These are phyloP conservation scores for cucumber (Cucumis sativus) DNA, from an alignment of 306 rosid genomes.

Conservation along the genomic window Cucumber_9930_V3 NC_026658.2:15398501-15399000, in stretches of 20 bases:
- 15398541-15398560: background rate
- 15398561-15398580: background rate
- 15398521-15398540: background rate
- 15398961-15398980: background rate
- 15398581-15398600: too few relatives aligned
- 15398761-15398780: too few relatives aligned
- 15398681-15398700: too few relatives aligned
- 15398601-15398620: too few relatives aligned
- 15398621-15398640: background rate
- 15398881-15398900: background rate
- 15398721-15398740: too few relatives aligned
- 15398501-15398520: background rate
- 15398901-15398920: background rate
- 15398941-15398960: background rate
- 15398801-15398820: background rate
- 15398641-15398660: too few relatives aligned
- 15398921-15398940: background rate
- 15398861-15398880: background rate
- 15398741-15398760: too few relatives aligned
- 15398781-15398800: too few relatives aligned
- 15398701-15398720: too few relatives aligned
- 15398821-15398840: background rate
- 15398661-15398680: too few relatives aligned
- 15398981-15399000: background rate
- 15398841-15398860: background rate